A percentile compares a stretch with the other conserved stretches of the same genome.
Conservation (phyloP, 1,284 basidiomycete genomes). For the Moesziomyces sp. region DNA sequence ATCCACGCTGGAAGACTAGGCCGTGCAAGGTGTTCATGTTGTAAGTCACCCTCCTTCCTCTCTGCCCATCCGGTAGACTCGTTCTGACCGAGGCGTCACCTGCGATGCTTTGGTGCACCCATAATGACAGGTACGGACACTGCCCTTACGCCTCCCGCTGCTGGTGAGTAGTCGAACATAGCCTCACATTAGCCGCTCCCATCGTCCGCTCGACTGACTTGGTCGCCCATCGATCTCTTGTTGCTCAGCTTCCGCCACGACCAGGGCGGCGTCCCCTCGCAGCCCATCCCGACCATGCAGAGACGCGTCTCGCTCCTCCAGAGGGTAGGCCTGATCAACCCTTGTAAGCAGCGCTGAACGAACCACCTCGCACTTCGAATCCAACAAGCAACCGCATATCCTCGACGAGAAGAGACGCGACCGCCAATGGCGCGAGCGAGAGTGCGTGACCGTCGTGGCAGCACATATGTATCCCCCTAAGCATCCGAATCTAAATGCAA, state of each 20-base stretch:
- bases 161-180: conserved; percentile 27
- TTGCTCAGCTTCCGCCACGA: conserved; percentile 38
- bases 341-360: background rate
- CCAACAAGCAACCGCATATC: no score
- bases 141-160: conserved; percentile 85
- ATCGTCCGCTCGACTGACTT: background rate
- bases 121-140: conserved; percentile 79
- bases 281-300: conserved; percentile 1
- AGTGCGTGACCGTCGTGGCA: background rate
- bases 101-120: background rate
- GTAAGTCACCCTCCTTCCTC: no score
- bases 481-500: background rate
- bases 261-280: background rate
- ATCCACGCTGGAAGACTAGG: conserved; percentile 94
- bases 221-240: no score
- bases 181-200: background rate
- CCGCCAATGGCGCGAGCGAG: no score
- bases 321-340: conserved; percentile 25
- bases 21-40: conserved; percentile 84
- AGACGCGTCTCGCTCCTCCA: conserved; percentile 26
- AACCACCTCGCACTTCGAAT: no score
- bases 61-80: background rate
- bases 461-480: background rate
- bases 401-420: no score
- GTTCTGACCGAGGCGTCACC: background rate